phyloP scores from a whole-genome alignment of 116 monocot genomes.

The Cymodocea nodosa region DNA sequence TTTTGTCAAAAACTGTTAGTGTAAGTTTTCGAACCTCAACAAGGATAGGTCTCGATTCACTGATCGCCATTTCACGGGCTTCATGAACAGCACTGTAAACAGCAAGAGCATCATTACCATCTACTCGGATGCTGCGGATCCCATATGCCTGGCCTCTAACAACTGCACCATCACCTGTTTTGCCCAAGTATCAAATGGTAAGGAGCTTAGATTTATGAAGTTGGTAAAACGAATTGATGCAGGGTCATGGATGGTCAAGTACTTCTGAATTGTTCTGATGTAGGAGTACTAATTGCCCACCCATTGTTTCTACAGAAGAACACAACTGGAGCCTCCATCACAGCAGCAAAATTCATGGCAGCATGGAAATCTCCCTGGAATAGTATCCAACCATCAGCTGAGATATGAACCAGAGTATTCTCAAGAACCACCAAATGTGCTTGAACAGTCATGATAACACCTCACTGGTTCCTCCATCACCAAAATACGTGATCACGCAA shows the following conservation, averaged over 20 bases:
- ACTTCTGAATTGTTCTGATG: slow-evolving; percentile 86
- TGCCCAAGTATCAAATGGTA: not conserved
- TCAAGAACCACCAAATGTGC: too few species aligned
- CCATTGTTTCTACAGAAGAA: slow-evolving; percentile 98
- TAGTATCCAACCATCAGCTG: not conserved
- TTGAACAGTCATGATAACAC: slow-evolving; percentile 15
- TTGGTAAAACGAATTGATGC: not conserved
- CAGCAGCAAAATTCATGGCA: slow-evolving; percentile 92
- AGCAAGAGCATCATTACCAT: slow-evolving; percentile 94
- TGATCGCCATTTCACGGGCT: slow-evolving; percentile 80
- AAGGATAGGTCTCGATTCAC: slow-evolving; percentile 67
- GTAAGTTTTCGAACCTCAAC: slow-evolving; percentile 42
- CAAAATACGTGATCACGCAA: slow-evolving; percentile 74
- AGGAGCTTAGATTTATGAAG: too few species aligned
- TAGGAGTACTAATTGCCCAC: slow-evolving; percentile 96
- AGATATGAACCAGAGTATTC: not conserved
- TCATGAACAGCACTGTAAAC: slow-evolving; percentile 79
- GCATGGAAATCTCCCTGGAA: slow-evolving; percentile 95
- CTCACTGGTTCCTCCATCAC: slow-evolving; percentile 95
- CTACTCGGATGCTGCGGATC: slow-evolving; percentile 70
- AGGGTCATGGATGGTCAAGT: not conserved
- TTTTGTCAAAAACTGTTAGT: not conserved
- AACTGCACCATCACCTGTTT: slow-evolving; percentile 74
- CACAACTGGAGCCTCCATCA: slow-evolving; percentile 71
- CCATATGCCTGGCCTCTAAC: slow-evolving; percentile 87